Base-by-base conservation (phyloP, 306 rosid species). In the Phaseolus lunatus region DNA sequence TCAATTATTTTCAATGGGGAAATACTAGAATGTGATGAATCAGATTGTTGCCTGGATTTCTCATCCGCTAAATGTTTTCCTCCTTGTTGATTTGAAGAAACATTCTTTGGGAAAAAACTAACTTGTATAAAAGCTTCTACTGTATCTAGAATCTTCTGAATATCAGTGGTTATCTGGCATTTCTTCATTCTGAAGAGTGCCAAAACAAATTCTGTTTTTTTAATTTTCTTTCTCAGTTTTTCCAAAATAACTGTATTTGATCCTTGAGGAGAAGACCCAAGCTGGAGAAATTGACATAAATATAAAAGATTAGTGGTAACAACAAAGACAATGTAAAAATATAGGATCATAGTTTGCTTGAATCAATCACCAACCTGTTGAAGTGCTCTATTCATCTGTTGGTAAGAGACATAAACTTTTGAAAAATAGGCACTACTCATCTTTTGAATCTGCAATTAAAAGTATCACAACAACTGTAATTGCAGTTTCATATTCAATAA, bases 371-470 rank as follows among this genome's bases (percentile, higher is more conserved):
- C 68, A 52, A 85, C 85, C 72, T 49, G 47, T 15, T 61, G 27
- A 68, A 61, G 75, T 8, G 5, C n/a, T 11, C 5, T 22, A 19
- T 1, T 9, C 7, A 73, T 0, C 0, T 18, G 2, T 5, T 26
- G 27, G 45, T 68, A 61, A 4, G 54, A 0, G 1, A 0, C 0
- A 7, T 0, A 4, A 18, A 81, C 22, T 35, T 1, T 14, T 13
- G 26, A 0, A 4, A 10, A 37, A 68, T 67, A 26, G 22, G 19
- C 7, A 27, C 9, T n/a, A 13, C 41, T 85, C 18, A 85, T 44
- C 57, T 0, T 61, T 35, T 73, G 83, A 62, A 73, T 54, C 85
- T 85, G 78, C 72, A 68, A 58, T 9, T 50, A 68, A 39, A 76
- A 66, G 47, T 27, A 71, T 19, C 70, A 79, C 23, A 43, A 49